These are phyloP conservation scores for Leccinum proliferum DNA, from an alignment of 1,284 basidiomycete species.

Conservation along the genomic window DNA sequence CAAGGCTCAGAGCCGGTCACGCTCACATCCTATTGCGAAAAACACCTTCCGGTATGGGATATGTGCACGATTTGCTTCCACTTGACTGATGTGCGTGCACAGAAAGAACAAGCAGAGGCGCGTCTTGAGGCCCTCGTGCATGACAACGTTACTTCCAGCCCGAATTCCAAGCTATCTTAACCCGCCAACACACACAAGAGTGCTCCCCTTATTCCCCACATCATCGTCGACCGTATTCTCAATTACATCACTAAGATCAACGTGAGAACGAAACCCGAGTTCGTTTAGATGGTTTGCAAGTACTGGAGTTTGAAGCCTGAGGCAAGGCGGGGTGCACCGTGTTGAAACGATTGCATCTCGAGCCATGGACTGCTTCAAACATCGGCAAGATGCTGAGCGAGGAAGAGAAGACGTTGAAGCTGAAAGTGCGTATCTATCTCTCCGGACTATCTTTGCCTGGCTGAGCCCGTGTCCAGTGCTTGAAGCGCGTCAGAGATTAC, in stretches of 20 bases:
- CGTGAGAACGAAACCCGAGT: constrained; percentile 74
- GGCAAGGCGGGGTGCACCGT: constrained; percentile 85
- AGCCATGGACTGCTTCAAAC: constrained; percentile 92
- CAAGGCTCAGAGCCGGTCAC: constrained; percentile 65
- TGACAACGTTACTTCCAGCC: constrained; percentile 38
- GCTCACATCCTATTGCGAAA: constrained; percentile 81
- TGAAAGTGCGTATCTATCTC: constrained; percentile 50
- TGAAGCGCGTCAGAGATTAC: constrained; percentile 72
- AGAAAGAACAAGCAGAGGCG: constrained; percentile 66
- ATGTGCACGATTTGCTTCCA: not conserved
- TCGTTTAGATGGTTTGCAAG: constrained; percentile 76
- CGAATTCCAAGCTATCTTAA: constrained; percentile 48
- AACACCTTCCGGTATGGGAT: constrained; percentile 76
- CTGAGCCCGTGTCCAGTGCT: constrained; percentile 41
- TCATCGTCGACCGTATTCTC: constrained; percentile 72
- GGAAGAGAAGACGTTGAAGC: constrained; percentile 80
- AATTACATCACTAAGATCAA: constrained; percentile 73
- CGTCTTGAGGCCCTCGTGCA: constrained; percentile 52
- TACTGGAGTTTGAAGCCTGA: constrained; percentile 99
- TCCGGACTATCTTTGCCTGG: constrained; percentile 2
- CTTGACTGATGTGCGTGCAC: constrained; percentile 8
- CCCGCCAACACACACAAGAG: constrained; percentile 75
- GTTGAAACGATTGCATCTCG: constrained; percentile 90
- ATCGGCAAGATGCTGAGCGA: constrained; percentile 64
- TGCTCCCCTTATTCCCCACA: constrained; percentile 69